Evolutionary conservation across 75 land plant species (phyloP).

Genomic region (Chamaecyparis obtusa): DNA sequence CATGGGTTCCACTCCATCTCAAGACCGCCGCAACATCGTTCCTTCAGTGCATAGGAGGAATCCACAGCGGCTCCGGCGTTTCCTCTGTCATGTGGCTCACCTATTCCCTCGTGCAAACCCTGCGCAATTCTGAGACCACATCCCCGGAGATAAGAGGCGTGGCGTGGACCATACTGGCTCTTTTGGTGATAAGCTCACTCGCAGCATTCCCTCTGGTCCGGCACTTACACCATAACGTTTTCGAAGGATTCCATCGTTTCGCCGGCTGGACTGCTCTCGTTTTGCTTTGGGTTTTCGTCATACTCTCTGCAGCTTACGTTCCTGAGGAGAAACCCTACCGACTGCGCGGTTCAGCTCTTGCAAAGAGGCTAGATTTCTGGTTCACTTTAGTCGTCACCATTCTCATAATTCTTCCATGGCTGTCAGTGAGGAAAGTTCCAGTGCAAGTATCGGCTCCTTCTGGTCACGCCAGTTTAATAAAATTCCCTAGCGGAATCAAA

Average conservation of each 20-base stretch:
- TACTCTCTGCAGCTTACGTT: conserved; percentile 37
- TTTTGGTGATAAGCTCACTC: conserved; percentile 29
- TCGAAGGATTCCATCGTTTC: conserved; percentile 52
- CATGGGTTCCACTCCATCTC: conserved; percentile 45
- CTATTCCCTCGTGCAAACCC: conserved; percentile 27
- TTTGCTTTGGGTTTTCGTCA: conserved; percentile 50
- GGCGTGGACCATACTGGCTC: conserved; percentile 33
- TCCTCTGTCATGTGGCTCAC: conserved; percentile 50
- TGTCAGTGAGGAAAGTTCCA: conserved; percentile 36
- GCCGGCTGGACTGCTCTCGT: conserved; percentile 51
- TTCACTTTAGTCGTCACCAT: conserved; percentile 44
- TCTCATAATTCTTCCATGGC: conserved; percentile 52
- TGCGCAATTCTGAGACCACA: conserved; percentile 18
- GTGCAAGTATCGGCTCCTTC: conserved; percentile 35
- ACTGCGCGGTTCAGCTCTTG: conserved; percentile 9
- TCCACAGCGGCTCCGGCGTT: conserved; percentile 48
- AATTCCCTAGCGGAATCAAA: conserved; percentile 44
- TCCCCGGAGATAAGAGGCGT: conserved; percentile 27
- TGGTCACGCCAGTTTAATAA: conserved; percentile 47
- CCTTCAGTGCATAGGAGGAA: conserved; percentile 41
- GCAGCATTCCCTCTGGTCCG: conserved; percentile 65
- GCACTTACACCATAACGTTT: conserved; percentile 61
- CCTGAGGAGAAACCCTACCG: conserved; percentile 30
- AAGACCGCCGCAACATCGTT: conserved; percentile 35
- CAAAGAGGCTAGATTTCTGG: conserved; percentile 49